Percentiles rank a stretch among this genome's conserved stretches.
Evolutionary conservation across 345 rosid species (phyloP).

Genomic region (Brassica carinata): DNA sequence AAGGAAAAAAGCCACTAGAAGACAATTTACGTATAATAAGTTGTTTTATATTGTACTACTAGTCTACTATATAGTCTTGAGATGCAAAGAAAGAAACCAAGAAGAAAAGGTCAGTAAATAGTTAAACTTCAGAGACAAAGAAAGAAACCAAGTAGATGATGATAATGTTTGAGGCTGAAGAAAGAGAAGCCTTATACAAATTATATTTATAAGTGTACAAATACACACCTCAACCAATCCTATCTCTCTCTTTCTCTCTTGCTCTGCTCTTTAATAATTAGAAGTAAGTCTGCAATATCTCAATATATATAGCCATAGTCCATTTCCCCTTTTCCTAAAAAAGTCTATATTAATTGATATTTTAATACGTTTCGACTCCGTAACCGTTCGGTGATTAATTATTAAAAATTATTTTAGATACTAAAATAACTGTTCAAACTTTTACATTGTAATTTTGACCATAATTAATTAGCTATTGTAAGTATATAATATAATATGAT

Average conservation of each 20-base stretch:
- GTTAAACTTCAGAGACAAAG: constrained; percentile 26
- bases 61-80: neutral
- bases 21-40: constrained; percentile 23
- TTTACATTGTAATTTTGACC: no score
- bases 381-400: no score
- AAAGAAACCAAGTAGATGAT: constrained; percentile 31
- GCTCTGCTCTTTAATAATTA: constrained; percentile 32
- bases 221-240: constrained; percentile 19
- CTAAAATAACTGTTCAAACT: no score
- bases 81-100: constrained; percentile 39
- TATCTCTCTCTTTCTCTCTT: constrained; percentile 1
- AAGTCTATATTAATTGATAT: no score
- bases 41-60: neutral
- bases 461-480: no score
- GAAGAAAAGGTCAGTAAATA: constrained; percentile 40
- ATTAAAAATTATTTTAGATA: no score
- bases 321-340: neutral
- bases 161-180: constrained; percentile 23
- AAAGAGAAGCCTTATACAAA: constrained; percentile 6
- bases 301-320: constrained; percentile 23
- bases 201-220: neutral
- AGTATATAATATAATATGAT: no score
- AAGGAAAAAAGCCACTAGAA: constrained; percentile 32
- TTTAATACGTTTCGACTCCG: no score
- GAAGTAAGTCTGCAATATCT: constrained; percentile 4